Conservation (phyloP, 2,329 filamentous ascomycete genomes). For the Pseudogymnoascus sp. region DNA sequence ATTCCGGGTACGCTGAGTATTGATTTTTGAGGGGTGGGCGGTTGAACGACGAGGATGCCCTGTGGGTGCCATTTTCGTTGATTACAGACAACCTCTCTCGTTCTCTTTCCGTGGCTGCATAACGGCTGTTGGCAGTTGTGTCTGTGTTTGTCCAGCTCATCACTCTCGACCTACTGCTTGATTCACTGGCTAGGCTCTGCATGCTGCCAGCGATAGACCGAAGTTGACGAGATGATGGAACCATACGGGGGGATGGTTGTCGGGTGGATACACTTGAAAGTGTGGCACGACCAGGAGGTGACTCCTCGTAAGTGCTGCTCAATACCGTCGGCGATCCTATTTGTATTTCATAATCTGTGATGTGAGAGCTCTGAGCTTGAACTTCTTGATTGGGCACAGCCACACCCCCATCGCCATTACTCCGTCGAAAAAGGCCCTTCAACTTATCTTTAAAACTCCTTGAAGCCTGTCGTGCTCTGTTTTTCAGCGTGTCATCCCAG, state of each 20-base stretch:
- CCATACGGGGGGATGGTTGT: constrained; percentile 43
- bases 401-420: constrained; percentile 30
- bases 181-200: constrained; percentile 40
- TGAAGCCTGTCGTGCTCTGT: constrained; percentile 55
- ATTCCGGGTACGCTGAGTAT: constrained; percentile 22
- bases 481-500: constrained; percentile 36
- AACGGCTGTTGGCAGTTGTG: constrained; percentile 37
- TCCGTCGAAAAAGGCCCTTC: constrained; percentile 47
- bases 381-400: constrained; percentile 47
- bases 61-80: constrained; percentile 46
- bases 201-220: constrained; percentile 49
- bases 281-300: constrained; percentile 31
- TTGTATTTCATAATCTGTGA: constrained; percentile 19
- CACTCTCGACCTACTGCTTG: constrained; percentile 54
- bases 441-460: constrained; percentile 54
- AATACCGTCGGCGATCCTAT: constrained; percentile 21
- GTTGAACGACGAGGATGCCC: constrained; percentile 34
- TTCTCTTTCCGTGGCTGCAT: constrained; percentile 36
- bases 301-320: constrained; percentile 33
- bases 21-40: constrained; percentile 25
- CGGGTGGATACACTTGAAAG: constrained; percentile 38
- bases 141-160: constrained; percentile 64
- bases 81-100: constrained; percentile 57
- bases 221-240: constrained; percentile 40
- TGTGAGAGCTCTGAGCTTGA: constrained; percentile 33